These are phyloP conservation scores for Heliocybe sulcata DNA, from an alignment of 1,284 basidiomycete species.

Conservation along the genomic window DNA sequence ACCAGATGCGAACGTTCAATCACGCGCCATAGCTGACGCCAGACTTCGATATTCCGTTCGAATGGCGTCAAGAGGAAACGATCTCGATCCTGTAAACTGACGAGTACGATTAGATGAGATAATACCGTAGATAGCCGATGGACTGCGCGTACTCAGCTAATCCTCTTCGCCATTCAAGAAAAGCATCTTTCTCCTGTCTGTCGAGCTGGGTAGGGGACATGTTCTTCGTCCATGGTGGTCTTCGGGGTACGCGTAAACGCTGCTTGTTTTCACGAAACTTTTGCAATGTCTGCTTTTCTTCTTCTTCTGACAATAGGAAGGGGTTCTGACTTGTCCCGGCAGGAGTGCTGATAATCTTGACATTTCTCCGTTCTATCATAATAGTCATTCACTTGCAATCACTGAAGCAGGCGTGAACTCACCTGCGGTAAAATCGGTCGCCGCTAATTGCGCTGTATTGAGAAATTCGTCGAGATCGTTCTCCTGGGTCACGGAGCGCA, in stretches of 20 bases:
- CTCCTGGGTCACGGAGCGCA: constrained; percentile 95
- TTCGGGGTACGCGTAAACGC: constrained; percentile 75
- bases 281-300: constrained; percentile 70
- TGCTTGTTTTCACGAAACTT: constrained; percentile 72
- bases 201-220: constrained; percentile 79
- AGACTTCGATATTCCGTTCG: constrained; percentile 94
- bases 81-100: constrained; percentile 73
- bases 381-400: not conserved
- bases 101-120: constrained; percentile 1
- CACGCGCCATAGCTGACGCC: constrained; percentile 95
- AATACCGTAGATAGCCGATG: not conserved
- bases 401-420: constrained; percentile 15
- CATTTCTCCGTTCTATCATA: constrained; percentile 76
- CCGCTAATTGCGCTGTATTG: constrained; percentile 91
- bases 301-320: constrained; percentile 78
- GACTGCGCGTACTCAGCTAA: constrained; percentile 69
- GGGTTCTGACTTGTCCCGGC: constrained; percentile 69
- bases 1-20: constrained; percentile 90
- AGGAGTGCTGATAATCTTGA: constrained; percentile 80
- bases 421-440: constrained; percentile 97
- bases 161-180: constrained; percentile 86
- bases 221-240: constrained; percentile 79
- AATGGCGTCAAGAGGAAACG: constrained; percentile 88
- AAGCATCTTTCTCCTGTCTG: constrained; percentile 80
- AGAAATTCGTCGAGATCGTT: constrained; percentile 94